A percentile compares a stretch with the other conserved stretches of the same genome.
Evolutionary conservation across 176 grass and related monocot species (phyloP).

Genomic region (Juncus effusus): DNA sequence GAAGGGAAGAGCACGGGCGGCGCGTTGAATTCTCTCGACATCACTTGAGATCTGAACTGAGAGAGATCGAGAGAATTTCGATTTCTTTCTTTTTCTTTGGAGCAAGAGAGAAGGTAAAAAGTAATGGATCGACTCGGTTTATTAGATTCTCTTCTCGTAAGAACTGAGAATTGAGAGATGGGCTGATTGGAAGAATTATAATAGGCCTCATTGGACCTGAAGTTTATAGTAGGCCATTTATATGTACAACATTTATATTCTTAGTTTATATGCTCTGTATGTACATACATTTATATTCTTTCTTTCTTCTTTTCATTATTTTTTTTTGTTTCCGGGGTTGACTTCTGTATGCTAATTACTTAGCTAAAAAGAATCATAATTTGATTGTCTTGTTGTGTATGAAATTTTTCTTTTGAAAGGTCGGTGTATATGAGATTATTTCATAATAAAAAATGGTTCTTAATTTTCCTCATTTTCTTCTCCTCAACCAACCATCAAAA

Average conservation of each 20-base stretch:
- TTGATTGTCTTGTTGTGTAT: too few species aligned
- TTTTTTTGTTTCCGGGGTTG: too few species aligned
- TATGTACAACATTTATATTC: neutral
- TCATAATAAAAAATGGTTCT: too few species aligned
- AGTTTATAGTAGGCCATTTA: neutral
- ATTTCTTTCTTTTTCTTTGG: constrained; percentile 20
- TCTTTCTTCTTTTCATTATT: too few species aligned
- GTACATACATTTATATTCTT: too few species aligned
- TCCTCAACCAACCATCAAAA: constrained; percentile 2
- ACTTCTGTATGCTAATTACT: too few species aligned
- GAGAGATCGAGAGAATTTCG: constrained; percentile 16
- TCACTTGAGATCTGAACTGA: constrained; percentile 9
- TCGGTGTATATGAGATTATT: too few species aligned
- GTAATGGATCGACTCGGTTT: constrained; percentile 5
- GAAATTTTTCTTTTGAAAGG: too few species aligned
- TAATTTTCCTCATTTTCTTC: neutral
- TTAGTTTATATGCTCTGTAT: too few species aligned
- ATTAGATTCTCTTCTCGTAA: constrained; percentile 15
- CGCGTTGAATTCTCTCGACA: constrained; percentile 88
- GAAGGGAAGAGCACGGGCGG: constrained; percentile 68
- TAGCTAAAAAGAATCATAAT: too few species aligned
- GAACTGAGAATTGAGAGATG: neutral
- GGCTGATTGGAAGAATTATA: neutral
- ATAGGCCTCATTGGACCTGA: neutral
- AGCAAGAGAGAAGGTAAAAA: constrained; percentile 24